Evolutionary conservation across 2,329 filamentous ascomycete species (phyloP).

Genomic region (Epichloe hybrida): DNA sequence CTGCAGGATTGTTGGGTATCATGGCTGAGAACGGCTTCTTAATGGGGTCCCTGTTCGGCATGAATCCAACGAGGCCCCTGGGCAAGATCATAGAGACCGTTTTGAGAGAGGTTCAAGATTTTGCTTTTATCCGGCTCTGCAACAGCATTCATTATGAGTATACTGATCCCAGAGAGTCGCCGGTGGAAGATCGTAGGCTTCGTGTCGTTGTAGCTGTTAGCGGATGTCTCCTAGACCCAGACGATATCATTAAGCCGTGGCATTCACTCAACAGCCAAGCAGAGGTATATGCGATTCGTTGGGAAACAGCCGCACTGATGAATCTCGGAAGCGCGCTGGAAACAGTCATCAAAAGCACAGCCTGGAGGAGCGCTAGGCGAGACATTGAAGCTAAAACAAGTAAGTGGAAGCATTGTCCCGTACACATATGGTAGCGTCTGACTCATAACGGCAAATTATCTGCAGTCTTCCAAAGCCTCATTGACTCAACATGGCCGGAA

Average conservation of each 20-base stretch:
- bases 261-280: slow-evolving; percentile 54
- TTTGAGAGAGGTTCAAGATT: slow-evolving; percentile 73
- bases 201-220: slow-evolving; percentile 72
- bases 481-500: slow-evolving; percentile 47
- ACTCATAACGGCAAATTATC: neutral
- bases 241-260: slow-evolving; percentile 63
- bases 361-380: slow-evolving; percentile 59
- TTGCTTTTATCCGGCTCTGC: slow-evolving; percentile 67
- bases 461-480: slow-evolving; percentile 42
- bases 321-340: slow-evolving; percentile 69
- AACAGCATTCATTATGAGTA: slow-evolving; percentile 26
- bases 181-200: slow-evolving; percentile 50
- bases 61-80: slow-evolving; percentile 76
- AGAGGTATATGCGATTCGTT: slow-evolving; percentile 73
- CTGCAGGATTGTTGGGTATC: slow-evolving; percentile 65
- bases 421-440: neutral
- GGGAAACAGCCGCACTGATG: slow-evolving; percentile 65
- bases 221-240: slow-evolving; percentile 65
- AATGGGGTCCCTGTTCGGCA: slow-evolving; percentile 77
- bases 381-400: slow-evolving; percentile 33
- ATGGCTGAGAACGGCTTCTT: slow-evolving; percentile 68
- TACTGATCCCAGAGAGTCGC: slow-evolving; percentile 35
- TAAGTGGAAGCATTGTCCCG: slow-evolving; percentile 18
- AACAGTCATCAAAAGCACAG: slow-evolving; percentile 61
- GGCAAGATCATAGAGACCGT: slow-evolving; percentile 83